Base-by-base conservation (phyloP, 768 basidiomycete species). In the Paxillus ammoniavirescens region DNA sequence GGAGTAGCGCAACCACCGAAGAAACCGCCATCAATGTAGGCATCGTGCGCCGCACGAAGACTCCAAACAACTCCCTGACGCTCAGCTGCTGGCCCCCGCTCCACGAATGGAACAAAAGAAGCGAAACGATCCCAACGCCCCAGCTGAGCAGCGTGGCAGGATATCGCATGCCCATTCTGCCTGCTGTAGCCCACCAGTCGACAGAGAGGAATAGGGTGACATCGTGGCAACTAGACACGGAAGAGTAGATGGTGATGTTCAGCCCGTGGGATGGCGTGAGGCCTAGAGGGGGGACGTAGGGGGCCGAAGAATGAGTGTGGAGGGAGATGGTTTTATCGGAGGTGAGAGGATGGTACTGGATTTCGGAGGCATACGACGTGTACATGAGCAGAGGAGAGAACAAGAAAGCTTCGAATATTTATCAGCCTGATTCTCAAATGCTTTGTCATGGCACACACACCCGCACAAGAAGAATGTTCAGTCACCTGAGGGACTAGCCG, bases 121-220 rank as follows among this genome's bases (percentile, higher is more conserved):
- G 59, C 4, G 80, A 74, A 1, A 84, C 80, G n/a, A 91, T 69
- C 4, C 89, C 92, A 2, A 87, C 72, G 2, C 84, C 77, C 88
- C 94, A 97, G 26, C 80, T 79, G 3, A 86, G 73, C 0, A 90
- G 61, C 2, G 85, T 84, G 31, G 82, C 86, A 44, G 87, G 80
- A 71, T 92, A 98, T 21, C 96, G 77, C 15, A 84, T 73, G 1
- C 84, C 83, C 67, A 83, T 78, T 36, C 88, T 77, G 2, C 90
- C 91, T 6, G 91, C 53, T 2, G 87, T 91, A 9, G 80, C 75
- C 67, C 76, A 74, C 83, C 85, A 84, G 64, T 94, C 90, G 7
- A 96, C 64, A 13, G 71, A 69, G n/a, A 96, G 64, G 2, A 66
- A 60, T 4, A 94, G 58, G 35, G 65, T 56, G 38, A 64, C 69